A percentile compares a stretch with the other conserved stretches of the same genome.
Conservation (phyloP, 2,329 filamentous ascomycete species). For the Nigrospora oryzae region DNA sequence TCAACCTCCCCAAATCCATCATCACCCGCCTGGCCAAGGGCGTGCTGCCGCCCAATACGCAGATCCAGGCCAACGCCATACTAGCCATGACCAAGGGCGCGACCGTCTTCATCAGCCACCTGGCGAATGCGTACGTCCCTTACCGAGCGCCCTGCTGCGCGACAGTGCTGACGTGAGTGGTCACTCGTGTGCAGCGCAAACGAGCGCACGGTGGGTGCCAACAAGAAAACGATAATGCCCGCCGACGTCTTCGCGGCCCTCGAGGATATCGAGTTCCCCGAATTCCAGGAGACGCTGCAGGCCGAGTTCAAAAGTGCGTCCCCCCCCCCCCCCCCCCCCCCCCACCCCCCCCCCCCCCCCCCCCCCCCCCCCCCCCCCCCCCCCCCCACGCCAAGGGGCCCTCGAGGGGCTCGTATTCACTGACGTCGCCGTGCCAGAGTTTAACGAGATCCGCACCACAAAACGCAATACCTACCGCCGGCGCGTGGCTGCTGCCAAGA, state of each 20-base stretch:
- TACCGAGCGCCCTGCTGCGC: neutral
- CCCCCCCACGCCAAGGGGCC: too few relatives aligned
- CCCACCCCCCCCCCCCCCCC: neutral
- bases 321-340: neutral
- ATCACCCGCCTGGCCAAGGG: conserved; percentile 73
- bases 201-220: conserved; percentile 55
- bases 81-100: conserved; percentile 73
- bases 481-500: conserved; percentile 60
- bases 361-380: too few relatives aligned
- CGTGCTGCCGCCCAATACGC: conserved; percentile 70
- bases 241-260: conserved; percentile 70
- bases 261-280: conserved; percentile 69
- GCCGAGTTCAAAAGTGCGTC: conserved; percentile 66
- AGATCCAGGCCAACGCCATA: conserved; percentile 76
- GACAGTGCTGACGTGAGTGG: neutral
- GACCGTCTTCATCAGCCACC: conserved; percentile 75
- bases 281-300: conserved; percentile 59
- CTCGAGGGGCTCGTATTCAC: conserved; percentile 1
- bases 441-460: conserved; percentile 63
- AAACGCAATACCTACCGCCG: conserved; percentile 68
- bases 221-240: conserved; percentile 72
- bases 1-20: conserved; percentile 72
- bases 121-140: conserved; percentile 60
- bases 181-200: conserved; percentile 49
- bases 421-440: conserved; percentile 38